Base-by-base conservation (phyloP, 257 asterid genomes). In the Perilla frutescens region DNA sequence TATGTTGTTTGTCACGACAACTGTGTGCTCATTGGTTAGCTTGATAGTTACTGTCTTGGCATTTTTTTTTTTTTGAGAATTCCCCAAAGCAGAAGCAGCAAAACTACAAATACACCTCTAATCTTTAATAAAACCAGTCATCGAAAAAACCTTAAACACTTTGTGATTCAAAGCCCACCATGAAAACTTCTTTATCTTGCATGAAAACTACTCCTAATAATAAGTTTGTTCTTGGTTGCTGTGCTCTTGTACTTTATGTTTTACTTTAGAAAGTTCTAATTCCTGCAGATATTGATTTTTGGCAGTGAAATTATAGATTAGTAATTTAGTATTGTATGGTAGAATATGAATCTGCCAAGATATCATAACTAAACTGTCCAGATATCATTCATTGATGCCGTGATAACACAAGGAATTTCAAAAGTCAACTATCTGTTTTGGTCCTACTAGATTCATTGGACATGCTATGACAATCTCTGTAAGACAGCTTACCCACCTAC, bases 291-390 rank as follows among this genome's bases (percentile, higher is more conserved):
- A 29, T 57, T 59, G 7, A 44, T 13, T 29, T 58, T 15, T 41
- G 14, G 26, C 44, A 9, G 59, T 12, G 5, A 36, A 71, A 59
- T 61, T 70, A 56, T 66, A 32, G 15, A 58, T 29, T 66, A 47
- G 43, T 45, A 47, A 32, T 43, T 29, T 66, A 47, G 43, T 45
- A 47, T 48, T 43, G 26, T 45, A 64, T 64, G 40, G 40, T 43
- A 26, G 70, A 36, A 64, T 32, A 29, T 2, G 26, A 13, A 40
- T 3, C 15, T 15, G 12, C 7, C 37, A 11, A 43, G 53, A 14
- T 26, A 48, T 66, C 5, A 4, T 40, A 4, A 29, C 2, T 9
- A 31, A 40, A 8, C 41, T 15, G 4, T 40, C 14, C 32, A 43
- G 68, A 14, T 26, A 48, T 66, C 11, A 4, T 8, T 40, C 44